Evolutionary conservation across 352 stramenopile genomes (phyloP).

Genomic region (Pythium aquatile): DNA sequence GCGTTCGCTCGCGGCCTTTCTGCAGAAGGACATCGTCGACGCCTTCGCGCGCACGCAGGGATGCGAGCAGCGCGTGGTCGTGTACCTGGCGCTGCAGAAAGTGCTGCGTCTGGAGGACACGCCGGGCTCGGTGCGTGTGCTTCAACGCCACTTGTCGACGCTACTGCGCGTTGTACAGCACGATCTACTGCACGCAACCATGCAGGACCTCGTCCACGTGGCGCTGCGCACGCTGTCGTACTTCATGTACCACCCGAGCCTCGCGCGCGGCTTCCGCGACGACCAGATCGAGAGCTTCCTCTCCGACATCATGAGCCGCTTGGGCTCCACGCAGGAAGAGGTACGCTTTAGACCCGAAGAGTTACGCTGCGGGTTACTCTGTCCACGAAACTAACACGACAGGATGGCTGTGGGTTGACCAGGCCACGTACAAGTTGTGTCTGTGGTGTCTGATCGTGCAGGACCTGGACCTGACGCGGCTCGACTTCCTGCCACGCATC

Average conservation of each 20-base stretch:
- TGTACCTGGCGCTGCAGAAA: slow-evolving; percentile 55
- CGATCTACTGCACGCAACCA: slow-evolving; percentile 45
- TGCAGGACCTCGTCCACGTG: slow-evolving; percentile 39
- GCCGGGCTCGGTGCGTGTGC: slow-evolving; percentile 36
- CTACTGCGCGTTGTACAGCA: slow-evolving; percentile 44
- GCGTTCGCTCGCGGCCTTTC: slow-evolving; percentile 22
- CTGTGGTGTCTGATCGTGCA: slow-evolving; percentile 66
- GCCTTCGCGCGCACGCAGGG: slow-evolving; percentile 38
- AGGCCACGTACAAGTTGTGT: slow-evolving; percentile 66
- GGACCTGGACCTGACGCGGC: slow-evolving; percentile 47
- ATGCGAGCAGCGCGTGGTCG: slow-evolving; percentile 43
- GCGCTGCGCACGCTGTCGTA: slow-evolving; percentile 66
- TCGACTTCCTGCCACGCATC: slow-evolving; percentile 45
- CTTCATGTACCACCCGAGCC: slow-evolving; percentile 52
- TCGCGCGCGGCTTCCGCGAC: slow-evolving; percentile 40
- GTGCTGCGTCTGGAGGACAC: slow-evolving; percentile 61
- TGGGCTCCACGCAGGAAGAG: slow-evolving; percentile 59
- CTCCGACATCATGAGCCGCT: slow-evolving; percentile 41
- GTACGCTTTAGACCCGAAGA: slow-evolving; percentile 9
- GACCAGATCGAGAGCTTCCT: slow-evolving; percentile 43
- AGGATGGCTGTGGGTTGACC: neutral
- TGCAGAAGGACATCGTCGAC: slow-evolving; percentile 33
- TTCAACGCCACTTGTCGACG: slow-evolving; percentile 34
- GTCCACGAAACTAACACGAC: neutral
- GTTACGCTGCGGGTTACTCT: neutral